Percentiles rank a stretch among this genome's conserved stretches.
Evolutionary conservation across 164 flowering plant genomes (phyloP).

Genomic region (Dillenia turbinata): DNA sequence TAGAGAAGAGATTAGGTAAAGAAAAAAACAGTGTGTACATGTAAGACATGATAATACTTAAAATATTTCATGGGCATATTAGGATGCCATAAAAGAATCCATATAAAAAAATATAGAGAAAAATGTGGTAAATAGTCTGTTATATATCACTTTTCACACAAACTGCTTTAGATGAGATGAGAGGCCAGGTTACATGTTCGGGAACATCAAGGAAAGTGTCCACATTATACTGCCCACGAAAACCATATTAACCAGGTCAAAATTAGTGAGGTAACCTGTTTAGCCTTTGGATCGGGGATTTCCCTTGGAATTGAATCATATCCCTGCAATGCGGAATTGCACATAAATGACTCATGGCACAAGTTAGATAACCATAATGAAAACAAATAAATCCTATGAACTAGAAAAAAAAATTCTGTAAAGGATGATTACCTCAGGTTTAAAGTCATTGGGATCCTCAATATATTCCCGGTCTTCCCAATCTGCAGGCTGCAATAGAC

Average conservation of each 20-base stretch:
- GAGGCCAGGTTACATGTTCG: too few relatives aligned
- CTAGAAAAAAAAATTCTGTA: neutral
- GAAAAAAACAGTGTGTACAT: too few relatives aligned
- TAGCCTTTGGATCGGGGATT: slow-evolving; percentile 51
- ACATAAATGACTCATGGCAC: neutral
- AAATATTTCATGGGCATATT: too few relatives aligned
- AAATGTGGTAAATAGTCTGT: too few relatives aligned
- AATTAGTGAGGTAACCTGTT: slow-evolving; percentile 30
- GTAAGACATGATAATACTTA: too few relatives aligned
- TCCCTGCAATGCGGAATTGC: slow-evolving; percentile 27
- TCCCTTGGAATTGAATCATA: slow-evolving; percentile 52
- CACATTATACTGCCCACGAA: neutral
- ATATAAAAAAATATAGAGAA: too few relatives aligned
- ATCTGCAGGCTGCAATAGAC: slow-evolving; percentile 36
- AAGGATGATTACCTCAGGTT: slow-evolving; percentile 34
- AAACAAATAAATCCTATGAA: neutral
- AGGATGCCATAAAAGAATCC: too few relatives aligned
- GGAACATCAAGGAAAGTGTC: neutral
- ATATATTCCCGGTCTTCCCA: slow-evolving; percentile 50
- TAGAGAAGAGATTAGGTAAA: too few relatives aligned
- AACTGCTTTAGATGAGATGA: too few relatives aligned
- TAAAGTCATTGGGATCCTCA: slow-evolving; percentile 38
- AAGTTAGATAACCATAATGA: neutral
- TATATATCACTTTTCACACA: too few relatives aligned
- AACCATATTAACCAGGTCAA: neutral